A percentile compares a stretch with the other conserved stretches of the same genome.
phyloP scores from a whole-genome alignment of 345 rosid species.

The Linum trigynum region DNA sequence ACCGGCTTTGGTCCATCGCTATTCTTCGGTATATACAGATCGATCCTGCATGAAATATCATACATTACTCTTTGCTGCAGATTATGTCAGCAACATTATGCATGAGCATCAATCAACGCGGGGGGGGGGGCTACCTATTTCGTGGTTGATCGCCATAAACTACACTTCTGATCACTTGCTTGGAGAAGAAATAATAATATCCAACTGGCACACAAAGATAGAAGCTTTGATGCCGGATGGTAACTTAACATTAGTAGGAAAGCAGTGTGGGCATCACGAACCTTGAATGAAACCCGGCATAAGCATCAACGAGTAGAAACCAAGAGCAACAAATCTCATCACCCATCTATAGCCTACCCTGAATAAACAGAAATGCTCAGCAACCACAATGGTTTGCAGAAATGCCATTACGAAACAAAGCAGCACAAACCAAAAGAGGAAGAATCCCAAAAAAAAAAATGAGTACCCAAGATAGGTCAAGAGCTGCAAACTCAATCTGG shows the following conservation, averaged over 20 bases:
- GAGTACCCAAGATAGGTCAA: slow-evolving; percentile 62
- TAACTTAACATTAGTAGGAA: background rate
- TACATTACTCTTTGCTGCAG: background rate
- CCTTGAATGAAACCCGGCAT: slow-evolving; percentile 97
- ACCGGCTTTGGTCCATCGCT: slow-evolving; percentile 70
- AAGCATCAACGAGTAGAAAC: slow-evolving; percentile 68
- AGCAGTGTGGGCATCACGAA: slow-evolving; percentile 14
- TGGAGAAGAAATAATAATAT: slow-evolving; percentile 81
- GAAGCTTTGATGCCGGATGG: background rate
- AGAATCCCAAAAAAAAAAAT: background rate
- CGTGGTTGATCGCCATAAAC: slow-evolving; percentile 90
- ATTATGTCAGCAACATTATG: background rate
- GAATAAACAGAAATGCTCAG: slow-evolving; percentile 43
- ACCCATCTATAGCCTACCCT: slow-evolving; percentile 99
- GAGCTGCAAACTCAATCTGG: slow-evolving; percentile 60
- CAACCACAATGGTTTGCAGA: slow-evolving; percentile 2
- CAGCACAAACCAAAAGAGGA: background rate
- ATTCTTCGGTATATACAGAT: slow-evolving; percentile 77
- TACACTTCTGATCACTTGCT: slow-evolving; percentile 63
- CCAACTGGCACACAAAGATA: slow-evolving; percentile 60
- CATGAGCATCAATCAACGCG: background rate
- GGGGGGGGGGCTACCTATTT: slow-evolving; percentile 48
- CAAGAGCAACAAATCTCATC: slow-evolving; percentile 80
- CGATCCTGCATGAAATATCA: slow-evolving; percentile 50
- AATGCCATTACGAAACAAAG: too few species aligned